Conservation (phyloP, 805 yeast species). For the Priceomyces medius region DNA sequence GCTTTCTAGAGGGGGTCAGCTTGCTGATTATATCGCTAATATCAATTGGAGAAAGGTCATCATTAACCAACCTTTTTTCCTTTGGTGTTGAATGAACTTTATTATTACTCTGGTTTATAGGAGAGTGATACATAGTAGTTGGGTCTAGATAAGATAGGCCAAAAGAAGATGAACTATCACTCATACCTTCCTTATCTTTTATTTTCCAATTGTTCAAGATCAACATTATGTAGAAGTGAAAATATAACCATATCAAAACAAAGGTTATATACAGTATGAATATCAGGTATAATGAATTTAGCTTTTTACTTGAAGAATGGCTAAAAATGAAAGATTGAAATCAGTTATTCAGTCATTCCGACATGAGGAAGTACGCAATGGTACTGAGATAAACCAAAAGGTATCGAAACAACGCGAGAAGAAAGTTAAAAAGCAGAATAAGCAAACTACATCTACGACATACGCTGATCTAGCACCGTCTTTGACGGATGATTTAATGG, state of each 20-base stretch:
- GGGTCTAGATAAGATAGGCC: constrained; percentile 12
- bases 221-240: background rate
- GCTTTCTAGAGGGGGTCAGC: constrained; percentile 10
- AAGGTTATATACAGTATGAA: background rate
- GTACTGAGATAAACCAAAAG: background rate
- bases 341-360: constrained; percentile 17
- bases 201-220: too few relatives aligned
- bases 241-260: too few relatives aligned
- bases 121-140: constrained; percentile 9
- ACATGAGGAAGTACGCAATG: constrained; percentile 9
- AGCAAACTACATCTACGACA: background rate
- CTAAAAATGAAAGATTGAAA: constrained; percentile 9
- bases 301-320: background rate
- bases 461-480: constrained; percentile 36
- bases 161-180: constrained; percentile 10
- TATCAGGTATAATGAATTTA: background rate
- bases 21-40: constrained; percentile 5
- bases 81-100: constrained; percentile 21
- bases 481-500: constrained; percentile 18
- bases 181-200: constrained; percentile 3
- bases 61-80: constrained; percentile 1
- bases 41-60: constrained; percentile 12
- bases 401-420: constrained; percentile 3
- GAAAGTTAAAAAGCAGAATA: constrained; percentile 4
- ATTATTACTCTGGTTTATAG: constrained; percentile 12